phyloP scores from a whole-genome alignment of 805 yeast genomes.

The Torulaspora microellipsoides region DNA sequence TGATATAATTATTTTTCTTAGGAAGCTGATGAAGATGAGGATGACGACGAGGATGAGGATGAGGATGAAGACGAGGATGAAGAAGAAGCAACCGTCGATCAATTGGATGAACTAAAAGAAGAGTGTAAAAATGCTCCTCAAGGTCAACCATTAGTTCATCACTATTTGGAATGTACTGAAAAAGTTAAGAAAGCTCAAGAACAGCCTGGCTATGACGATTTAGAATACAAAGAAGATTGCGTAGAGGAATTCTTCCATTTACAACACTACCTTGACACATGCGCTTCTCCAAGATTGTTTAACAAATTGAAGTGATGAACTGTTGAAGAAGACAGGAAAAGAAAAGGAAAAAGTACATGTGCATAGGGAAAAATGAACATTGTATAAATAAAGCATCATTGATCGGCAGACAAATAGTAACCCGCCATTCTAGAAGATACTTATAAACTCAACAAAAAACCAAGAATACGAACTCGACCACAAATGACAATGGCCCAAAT shows the following conservation, averaged over 20 bases:
- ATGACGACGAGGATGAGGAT: constrained; percentile 40
- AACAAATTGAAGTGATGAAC: constrained; percentile 66
- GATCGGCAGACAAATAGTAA: too few species aligned
- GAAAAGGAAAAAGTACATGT: constrained; percentile 1
- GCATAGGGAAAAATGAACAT: constrained; percentile 4
- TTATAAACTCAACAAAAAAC: neutral
- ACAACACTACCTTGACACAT: constrained; percentile 87
- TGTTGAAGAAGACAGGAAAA: neutral
- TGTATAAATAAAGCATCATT: neutral
- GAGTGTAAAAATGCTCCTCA: constrained; percentile 66
- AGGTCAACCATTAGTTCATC: constrained; percentile 75
- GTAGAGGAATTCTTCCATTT: constrained; percentile 97
- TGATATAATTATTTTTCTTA: constrained; percentile 22
- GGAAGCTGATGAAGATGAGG: constrained; percentile 34
- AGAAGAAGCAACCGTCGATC: constrained; percentile 66
- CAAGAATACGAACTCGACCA: neutral
- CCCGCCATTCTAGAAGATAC: too few species aligned
- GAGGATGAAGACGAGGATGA: constrained; percentile 69
- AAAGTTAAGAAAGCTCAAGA: constrained; percentile 87
- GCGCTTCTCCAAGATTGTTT: constrained; percentile 88
- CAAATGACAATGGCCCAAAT: neutral
- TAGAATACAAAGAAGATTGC: constrained; percentile 90
- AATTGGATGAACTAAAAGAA: constrained; percentile 55
- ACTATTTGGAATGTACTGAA: constrained; percentile 90
- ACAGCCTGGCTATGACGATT: constrained; percentile 76